Percentiles rank a stretch among this genome's conserved stretches.
Evolutionary conservation across 345 rosid genomes (phyloP).

Genomic region (Aegle marmelos): DNA sequence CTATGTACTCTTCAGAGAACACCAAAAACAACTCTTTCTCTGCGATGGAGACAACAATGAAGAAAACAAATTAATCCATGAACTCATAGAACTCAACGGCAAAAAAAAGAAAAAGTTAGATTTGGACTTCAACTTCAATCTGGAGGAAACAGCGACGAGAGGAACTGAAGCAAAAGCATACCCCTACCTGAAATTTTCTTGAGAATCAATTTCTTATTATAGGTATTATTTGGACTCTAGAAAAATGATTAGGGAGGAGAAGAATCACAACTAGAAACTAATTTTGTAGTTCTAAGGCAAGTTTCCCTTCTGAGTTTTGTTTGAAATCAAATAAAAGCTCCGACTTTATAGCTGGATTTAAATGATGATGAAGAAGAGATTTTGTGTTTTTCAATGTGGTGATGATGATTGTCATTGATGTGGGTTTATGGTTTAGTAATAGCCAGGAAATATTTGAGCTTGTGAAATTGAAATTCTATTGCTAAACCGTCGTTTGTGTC

Average conservation of each 20-base stretch:
- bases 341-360: constrained; percentile 13
- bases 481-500: no score
- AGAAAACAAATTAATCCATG: constrained; percentile 39
- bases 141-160: background rate
- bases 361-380: no score
- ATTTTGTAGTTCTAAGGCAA: background rate
- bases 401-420: no score
- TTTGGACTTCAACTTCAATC: constrained; percentile 9
- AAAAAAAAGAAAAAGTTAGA: constrained; percentile 14
- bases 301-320: constrained; percentile 19
- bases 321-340: background rate
- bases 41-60: constrained; percentile 25
- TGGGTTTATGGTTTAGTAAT: no score
- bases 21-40: constrained; percentile 57
- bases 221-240: constrained; percentile 18
- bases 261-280: background rate
- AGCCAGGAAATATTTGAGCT: no score
- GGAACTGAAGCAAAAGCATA: background rate
- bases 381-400: no score
- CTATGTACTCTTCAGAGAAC: constrained; percentile 43
- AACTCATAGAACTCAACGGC: constrained; percentile 18
- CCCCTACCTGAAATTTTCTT: constrained; percentile 22
- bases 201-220: constrained; percentile 14
- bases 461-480: no score
- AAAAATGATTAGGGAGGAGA: constrained; percentile 11